phyloP scores from a whole-genome alignment of 768 basidiomycete genomes.

The Fomitopsis pulvina region DNA sequence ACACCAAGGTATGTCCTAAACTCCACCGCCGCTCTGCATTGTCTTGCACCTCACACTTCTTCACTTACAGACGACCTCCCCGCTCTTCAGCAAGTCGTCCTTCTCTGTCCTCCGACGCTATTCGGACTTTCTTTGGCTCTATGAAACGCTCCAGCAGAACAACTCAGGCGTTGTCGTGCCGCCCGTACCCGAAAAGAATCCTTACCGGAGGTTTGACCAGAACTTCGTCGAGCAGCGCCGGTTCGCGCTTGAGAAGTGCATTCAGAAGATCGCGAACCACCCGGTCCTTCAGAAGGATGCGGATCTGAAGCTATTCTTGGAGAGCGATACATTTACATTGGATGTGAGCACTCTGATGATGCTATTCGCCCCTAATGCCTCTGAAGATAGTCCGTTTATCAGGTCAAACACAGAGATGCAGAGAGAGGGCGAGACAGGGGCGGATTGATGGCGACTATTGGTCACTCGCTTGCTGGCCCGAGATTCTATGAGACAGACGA shows the following conservation, averaged over 20 bases:
- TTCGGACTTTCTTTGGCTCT: conserved; percentile 96
- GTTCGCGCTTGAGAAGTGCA: conserved; percentile 78
- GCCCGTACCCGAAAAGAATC: conserved; percentile 92
- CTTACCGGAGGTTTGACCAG: conserved; percentile 90
- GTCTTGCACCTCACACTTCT: conserved; percentile 7
- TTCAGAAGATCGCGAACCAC: conserved; percentile 90
- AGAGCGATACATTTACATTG: conserved; percentile 84
- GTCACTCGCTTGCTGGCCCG: conserved; percentile 70
- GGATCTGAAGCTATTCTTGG: conserved; percentile 86
- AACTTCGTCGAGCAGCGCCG: conserved; percentile 87
- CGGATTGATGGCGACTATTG: conserved; percentile 79
- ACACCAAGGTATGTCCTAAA: conserved; percentile 57
- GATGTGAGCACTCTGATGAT: conserved; percentile 53
- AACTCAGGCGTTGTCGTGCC: conserved; percentile 98
- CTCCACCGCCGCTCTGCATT: neutral
- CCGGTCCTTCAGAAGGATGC: conserved; percentile 84
- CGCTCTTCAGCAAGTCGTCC: conserved; percentile 70
- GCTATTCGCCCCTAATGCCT: neutral
- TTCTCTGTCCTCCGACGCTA: conserved; percentile 97
- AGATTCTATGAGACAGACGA: conserved; percentile 88
- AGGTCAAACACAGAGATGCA: conserved; percentile 86
- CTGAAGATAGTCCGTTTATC: neutral
- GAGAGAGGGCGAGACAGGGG: conserved; percentile 73
- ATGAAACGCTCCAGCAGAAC: conserved; percentile 78
- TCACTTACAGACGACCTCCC: conserved; percentile 66